Percentiles rank a stretch among this genome's conserved stretches.
Evolutionary conservation across 192 early-diverging fungal genomes (phyloP).

Genomic region (Backusella tuberculispora): DNA sequence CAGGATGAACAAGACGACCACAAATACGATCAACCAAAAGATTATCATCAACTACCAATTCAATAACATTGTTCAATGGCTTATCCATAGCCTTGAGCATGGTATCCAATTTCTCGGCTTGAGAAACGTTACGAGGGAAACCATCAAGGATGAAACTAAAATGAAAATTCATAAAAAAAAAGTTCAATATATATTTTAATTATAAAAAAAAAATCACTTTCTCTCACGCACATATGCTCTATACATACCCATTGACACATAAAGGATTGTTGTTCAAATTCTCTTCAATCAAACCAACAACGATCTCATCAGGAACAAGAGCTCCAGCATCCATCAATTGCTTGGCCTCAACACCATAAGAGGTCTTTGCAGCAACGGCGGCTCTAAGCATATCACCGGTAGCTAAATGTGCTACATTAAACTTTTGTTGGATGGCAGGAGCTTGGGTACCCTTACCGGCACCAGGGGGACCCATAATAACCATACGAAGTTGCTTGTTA

Average conservation of each 20-base stretch:
- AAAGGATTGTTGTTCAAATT: conserved; percentile 93
- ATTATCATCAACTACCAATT: conserved; percentile 91
- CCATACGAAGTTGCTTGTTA: conserved; percentile 61
- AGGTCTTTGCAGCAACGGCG: conserved; percentile 89
- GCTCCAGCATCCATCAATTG: conserved; percentile 99
- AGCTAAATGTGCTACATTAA: conserved; percentile 95
- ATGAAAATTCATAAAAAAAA: not conserved
- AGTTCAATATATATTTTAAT: too few relatives aligned
- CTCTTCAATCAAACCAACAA: conserved; percentile 95
- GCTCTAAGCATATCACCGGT: conserved; percentile 99
- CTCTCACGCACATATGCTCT: too few relatives aligned
- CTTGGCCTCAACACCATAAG: conserved; percentile 94
- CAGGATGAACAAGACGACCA: conserved; percentile 93
- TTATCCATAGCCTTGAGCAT: conserved; percentile 87
- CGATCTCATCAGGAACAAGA: conserved; percentile 97
- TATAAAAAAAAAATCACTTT: not conserved
- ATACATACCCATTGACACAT: conserved; percentile 88
- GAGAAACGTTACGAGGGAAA: conserved; percentile 96
- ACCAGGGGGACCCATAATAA: conserved; percentile 93
- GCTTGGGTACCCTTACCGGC: conserved; percentile 85
- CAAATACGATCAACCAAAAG: conserved; percentile 95
- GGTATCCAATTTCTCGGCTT: conserved; percentile 98
- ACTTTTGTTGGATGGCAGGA: conserved; percentile 93
- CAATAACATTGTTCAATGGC: conserved; percentile 84
- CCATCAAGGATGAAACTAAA: conserved; percentile 95